Base-by-base conservation (phyloP, 495 filamentous ascomycete species). In the Parathielavia hyrcaniae region DNA sequence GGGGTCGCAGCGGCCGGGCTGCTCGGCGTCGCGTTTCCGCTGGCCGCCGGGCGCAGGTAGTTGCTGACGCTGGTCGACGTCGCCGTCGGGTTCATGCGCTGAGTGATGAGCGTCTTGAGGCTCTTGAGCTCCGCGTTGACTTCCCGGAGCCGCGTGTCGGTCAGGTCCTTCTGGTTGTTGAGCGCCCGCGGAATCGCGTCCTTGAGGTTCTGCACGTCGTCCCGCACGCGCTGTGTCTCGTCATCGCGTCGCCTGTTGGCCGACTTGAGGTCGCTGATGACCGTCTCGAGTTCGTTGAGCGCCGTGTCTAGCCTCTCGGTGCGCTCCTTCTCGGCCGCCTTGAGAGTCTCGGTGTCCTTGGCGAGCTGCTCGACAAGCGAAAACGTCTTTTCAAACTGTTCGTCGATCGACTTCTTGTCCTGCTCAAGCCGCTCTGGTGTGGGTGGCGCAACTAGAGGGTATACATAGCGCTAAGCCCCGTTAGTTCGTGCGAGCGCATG, bases 331-430 rank as follows among this genome's bases (percentile, higher is more conserved):
- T 99, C 93, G 5, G 91, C 83, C 6, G 80, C 79, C 70, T 97
- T 97, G 32, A 99, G 79, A 9, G 83, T 80, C 49, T 88, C 83
- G 0, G 95, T 97, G 71, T 99, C 95, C 59, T 88, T 87, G 8
- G 85, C 80, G 1, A 99, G 81, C 65, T 96, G 93, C 52, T 97
- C 93, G 30, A 99, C 86, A 40, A 97, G 78, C 19, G 86, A 78
- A 71, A 97, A 97, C 11, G 92, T 91, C 64, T 88, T 87, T 26
- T 89, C 84, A 71, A 99, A 97, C 41, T 90, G 84, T 56, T 86
- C 90, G 69, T 97, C 91, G 41, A 99, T 92, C 46, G 83, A 79
- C 44, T 88, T 79, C 75, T 97, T 99, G 72, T 99, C 93, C 66
- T 89, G 84, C 67, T 95, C 90, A 32, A 99, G 77, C 59, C 95